Evolutionary conservation across 441 rosid genomes (phyloP), one percentile per base, ranked within the genome.

Genomic region (Adansonia rubrostipa): DNA sequence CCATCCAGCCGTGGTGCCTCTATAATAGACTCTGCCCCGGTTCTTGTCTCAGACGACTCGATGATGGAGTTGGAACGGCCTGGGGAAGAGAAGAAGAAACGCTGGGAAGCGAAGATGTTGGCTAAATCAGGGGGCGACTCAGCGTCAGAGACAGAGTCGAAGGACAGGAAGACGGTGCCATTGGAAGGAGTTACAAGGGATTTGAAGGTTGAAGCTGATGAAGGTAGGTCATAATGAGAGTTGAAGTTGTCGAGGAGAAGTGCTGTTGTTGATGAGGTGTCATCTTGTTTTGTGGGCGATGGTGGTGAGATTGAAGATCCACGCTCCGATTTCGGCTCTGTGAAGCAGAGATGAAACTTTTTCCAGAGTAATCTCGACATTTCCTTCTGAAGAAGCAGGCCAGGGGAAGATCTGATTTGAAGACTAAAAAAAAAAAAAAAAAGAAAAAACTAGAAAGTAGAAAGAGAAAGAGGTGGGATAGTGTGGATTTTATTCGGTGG

Each of bases 81-180:
- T 0, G 98, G 98, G 6, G 97, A 92, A 78, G 98, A 92, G 90
- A 89, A 87, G 82, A 95, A 95, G 89, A 95, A 91, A 74, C 99
- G 97, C 54, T 28, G 33, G 33, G 33, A 28, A 2, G 33, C 33
- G 33, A 28, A 28, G 1, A 28, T 28, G 33, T 1, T 84, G 77
- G 94, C 85, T 70, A 95, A 83, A 82, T 95, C 96, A 3, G 86
- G 90, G 1, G 87, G 87, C 0, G 91, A 81, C 76, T 80, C 84
- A 67, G 86, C n/a, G 80, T 86, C 77, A 68, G 88, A 77, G 76
- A 81, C 88, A 53, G 87, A 80, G 61, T 80, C 82, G 2, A 88
- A 80, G 61, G 89, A 83, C 83, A 63, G 40, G 81, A 81, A 78
- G 80, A 79, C 48, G 6, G 87, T 45, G 53, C 75, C 67, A 62